A percentile compares a stretch with the other conserved stretches of the same genome.
phyloP scores from a whole-genome alignment of 805 yeast genomes.

The Candida stauntonica region DNA sequence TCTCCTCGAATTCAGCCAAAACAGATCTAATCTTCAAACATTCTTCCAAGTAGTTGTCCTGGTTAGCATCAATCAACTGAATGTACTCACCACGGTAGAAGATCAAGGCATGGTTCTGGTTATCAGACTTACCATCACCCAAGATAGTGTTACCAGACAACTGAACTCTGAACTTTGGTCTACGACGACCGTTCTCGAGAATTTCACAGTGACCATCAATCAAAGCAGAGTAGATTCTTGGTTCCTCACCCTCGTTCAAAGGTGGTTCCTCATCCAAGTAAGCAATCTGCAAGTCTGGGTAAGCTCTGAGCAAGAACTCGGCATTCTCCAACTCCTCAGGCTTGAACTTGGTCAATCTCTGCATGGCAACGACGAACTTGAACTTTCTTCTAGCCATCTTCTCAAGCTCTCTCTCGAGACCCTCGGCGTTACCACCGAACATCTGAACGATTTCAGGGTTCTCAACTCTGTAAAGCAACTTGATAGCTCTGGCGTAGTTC shows the following conservation, averaged over 20 bases:
- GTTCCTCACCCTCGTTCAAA: slow-evolving; percentile 62
- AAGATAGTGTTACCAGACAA: slow-evolving; percentile 80
- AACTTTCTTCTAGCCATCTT: slow-evolving; percentile 83
- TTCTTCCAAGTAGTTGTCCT: slow-evolving; percentile 81
- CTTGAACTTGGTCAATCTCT: slow-evolving; percentile 67
- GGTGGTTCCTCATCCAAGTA: slow-evolving; percentile 93
- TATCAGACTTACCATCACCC: slow-evolving; percentile 88
- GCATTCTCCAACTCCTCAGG: slow-evolving; percentile 76
- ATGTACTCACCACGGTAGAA: slow-evolving; percentile 82
- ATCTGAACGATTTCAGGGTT: slow-evolving; percentile 94
- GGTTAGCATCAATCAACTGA: slow-evolving; percentile 82
- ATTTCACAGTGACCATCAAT: slow-evolving; percentile 80
- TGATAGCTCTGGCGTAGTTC: slow-evolving; percentile 97
- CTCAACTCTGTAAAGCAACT: slow-evolving; percentile 88
- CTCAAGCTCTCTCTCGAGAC: slow-evolving; percentile 90
- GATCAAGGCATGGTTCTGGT: slow-evolving; percentile 75
- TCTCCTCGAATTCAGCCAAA: slow-evolving; percentile 78
- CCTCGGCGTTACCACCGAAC: slow-evolving; percentile 98
- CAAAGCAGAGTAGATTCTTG: slow-evolving; percentile 68
- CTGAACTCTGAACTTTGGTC: slow-evolving; percentile 72
- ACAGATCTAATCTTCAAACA: slow-evolving; percentile 73
- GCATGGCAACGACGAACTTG: slow-evolving; percentile 81
- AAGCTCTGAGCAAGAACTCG: slow-evolving; percentile 75
- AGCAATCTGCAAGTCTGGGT: slow-evolving; percentile 85
- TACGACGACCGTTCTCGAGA: slow-evolving; percentile 66